phyloP scores from a whole-genome alignment of 2,329 filamentous ascomycete species.

The Rugonectria rugulosa region DNA sequence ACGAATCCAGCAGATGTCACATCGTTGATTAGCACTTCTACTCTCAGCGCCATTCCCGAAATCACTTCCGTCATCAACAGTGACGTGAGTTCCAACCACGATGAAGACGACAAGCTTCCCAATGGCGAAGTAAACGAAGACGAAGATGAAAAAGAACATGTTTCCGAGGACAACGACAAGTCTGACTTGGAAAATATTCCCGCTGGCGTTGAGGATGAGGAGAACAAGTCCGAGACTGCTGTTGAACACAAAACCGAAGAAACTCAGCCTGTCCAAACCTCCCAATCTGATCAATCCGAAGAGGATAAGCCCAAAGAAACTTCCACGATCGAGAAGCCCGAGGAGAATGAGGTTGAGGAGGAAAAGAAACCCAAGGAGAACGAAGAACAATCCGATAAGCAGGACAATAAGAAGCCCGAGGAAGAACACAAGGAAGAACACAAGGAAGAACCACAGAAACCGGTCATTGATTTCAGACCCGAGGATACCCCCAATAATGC shows the following conservation, averaged over 20 bases:
- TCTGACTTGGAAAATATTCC: slow-evolving; percentile 8
- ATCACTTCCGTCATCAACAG: background rate
- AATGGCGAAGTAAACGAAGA: background rate
- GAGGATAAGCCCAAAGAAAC: background rate
- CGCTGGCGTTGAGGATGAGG: slow-evolving; percentile 17
- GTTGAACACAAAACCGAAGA: slow-evolving; percentile 31
- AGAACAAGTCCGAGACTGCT: background rate
- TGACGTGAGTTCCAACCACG: background rate
- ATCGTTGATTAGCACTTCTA: slow-evolving; percentile 46
- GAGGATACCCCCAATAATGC: slow-evolving; percentile 12
- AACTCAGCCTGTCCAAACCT: background rate
- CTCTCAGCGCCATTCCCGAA: slow-evolving; percentile 8
- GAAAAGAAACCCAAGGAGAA: slow-evolving; percentile 2
- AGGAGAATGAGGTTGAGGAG: slow-evolving; percentile 1
- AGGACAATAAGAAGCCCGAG: slow-evolving; percentile 9
- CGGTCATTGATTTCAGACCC: slow-evolving; percentile 10
- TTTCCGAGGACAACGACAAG: slow-evolving; percentile 10
- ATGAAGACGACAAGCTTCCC: slow-evolving; percentile 3
- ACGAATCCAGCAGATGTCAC: slow-evolving; percentile 41
- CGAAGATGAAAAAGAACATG: background rate
- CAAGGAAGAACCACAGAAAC: background rate
- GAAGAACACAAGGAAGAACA: background rate
- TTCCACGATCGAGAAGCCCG: background rate
- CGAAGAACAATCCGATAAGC: too few species aligned
- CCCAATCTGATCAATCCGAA: background rate